A percentile compares a stretch with the other conserved stretches of the same genome.
phyloP scores from a whole-genome alignment of 1,284 basidiomycete species.

The Veloporphyrellus conicus region DNA sequence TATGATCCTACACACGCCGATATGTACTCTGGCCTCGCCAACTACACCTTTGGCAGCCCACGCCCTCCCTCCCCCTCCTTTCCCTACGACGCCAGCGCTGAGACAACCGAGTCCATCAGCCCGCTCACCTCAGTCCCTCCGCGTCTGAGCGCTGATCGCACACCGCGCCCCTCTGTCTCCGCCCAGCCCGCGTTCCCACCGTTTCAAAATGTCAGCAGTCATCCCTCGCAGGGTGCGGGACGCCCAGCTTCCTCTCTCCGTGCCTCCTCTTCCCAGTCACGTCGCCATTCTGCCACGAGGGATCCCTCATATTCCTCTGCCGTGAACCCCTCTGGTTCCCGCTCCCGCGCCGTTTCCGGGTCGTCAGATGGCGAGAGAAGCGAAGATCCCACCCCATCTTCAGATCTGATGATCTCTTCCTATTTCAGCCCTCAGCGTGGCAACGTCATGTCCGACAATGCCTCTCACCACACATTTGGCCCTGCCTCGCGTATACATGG shows the following conservation, averaged over 20 bases:
- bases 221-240: slow-evolving; percentile 39
- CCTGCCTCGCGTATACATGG: slow-evolving; percentile 24
- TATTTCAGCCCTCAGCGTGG: slow-evolving; percentile 17
- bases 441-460: slow-evolving; percentile 40
- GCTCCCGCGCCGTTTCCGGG: slow-evolving; percentile 16
- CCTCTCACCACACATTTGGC: slow-evolving; percentile 52
- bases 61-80: slow-evolving; percentile 3
- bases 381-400: slow-evolving; percentile 31
- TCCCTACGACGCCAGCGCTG: slow-evolving; percentile 15
- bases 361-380: slow-evolving; percentile 31
- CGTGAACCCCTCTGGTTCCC: not conserved
- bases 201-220: slow-evolving; percentile 30
- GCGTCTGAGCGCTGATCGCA: slow-evolving; percentile 41
- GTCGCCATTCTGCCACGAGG: slow-evolving; percentile 14
- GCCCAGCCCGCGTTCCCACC: slow-evolving; percentile 24
- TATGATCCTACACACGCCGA: slow-evolving; percentile 1
- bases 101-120: slow-evolving; percentile 24
- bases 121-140: slow-evolving; percentile 24
- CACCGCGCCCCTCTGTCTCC: slow-evolving; percentile 52
- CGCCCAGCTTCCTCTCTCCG: slow-evolving; percentile 20
- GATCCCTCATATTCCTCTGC: slow-evolving; percentile 1
- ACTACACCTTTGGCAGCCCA: slow-evolving; percentile 27
- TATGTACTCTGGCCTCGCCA: slow-evolving; percentile 28
- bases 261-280: slow-evolving; percentile 13
- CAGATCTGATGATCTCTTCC: slow-evolving; percentile 26